Evolutionary conservation across 228 moss, liverwort and hornwort genomes (phyloP), one percentile per base, ranked within the genome.

Genomic region (Sphagnum magellanicum): DNA sequence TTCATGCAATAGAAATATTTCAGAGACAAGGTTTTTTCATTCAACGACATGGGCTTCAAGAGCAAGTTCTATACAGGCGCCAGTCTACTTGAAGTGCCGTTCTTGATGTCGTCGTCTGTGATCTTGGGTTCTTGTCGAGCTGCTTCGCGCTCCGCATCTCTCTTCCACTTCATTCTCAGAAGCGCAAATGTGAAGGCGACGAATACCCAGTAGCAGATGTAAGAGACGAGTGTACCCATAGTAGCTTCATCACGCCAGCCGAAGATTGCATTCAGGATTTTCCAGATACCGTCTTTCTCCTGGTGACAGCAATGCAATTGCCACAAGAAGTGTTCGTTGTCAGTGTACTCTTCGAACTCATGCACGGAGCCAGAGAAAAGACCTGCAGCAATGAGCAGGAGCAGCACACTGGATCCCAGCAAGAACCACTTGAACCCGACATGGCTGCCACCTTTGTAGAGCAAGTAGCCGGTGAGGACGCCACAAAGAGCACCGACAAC

Each of bases 231-330:
- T 0, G 91, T 89, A 0, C 84, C 84, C 49, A 83, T 60, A 4
- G 81, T 87, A 4, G 89, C 89, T 60, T 91, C 87, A 1, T 89
- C 82, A 4, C 82, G 77, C 89, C 89, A 91, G 0, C 91, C 91
- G 4, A 81, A 67, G 0, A 89, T 64, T 6, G 87, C 87, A 60
- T 85, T 89, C 0, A 89, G 8, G 5, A 89, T 76, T 76, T 92
- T 92, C 91, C 91, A 92, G 61, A 85, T 71, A 61, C 87, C 81
- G 48, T 84, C 47, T 0, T 15, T 55, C 0, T 84, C 13, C 6
- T 82, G 70, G 55, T 91, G 87, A 59, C 89, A 91, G 75, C 89
- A 91, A 16, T 84, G 74, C 63, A 87, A 48, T 72, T 87, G 5
- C 91, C 87, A 88, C 8, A 91, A 5, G 5, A 80, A 52, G 50